Evolutionary conservation across 2,329 filamentous ascomycete genomes (phyloP), one percentile per base, ranked within the genome.

Genomic region (Mycogone perniciosa): DNA sequence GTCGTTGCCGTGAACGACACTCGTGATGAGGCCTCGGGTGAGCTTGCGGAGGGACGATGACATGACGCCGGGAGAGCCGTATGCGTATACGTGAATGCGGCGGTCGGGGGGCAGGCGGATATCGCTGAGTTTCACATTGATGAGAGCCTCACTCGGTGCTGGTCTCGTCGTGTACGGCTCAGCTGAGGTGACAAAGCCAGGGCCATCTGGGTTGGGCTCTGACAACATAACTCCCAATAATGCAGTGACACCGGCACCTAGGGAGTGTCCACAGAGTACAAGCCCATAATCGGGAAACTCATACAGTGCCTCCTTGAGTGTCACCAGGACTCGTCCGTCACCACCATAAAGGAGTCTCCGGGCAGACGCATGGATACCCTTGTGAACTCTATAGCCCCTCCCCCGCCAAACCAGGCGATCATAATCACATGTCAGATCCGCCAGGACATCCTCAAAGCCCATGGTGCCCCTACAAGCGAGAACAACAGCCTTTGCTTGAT

Each of bases 1-100:
- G 61, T 91, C 87, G 61, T 83, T 79, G 13, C 84, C 84, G 59
- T 90, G 84, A 8, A 89, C 79, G 4, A 87, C 76, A 7, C 82
- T 89, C 3, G 87, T 91, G 54, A 91, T 85, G 6, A 91, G 75
- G 1, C 85, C 86, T 10, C 84, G 76, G 0, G 87, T 90, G 8
- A 84, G 83, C 52, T 79, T 79, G 39, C 86, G 80, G 6, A 91
- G 75, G 2, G 82, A 79, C 0, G 84, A 75, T 0, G 85, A 88
- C 77, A 90, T 81, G 10, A 84, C 85, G 0, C 85, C 80, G 0
- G 86, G 86, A 2, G 86, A 83, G 0, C 87, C 87, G 62, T 89
- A 91, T 6, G 87, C 84, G 62, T 88, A 91, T 9, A 89, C 87
- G 59, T 91, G 87, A 20, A 90, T 85, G 3, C 85, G 83, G 0